These are phyloP conservation scores for sweet orange (Citrus sinensis) DNA, from an alignment of 345 rosid genomes.

Conservation along the genomic window DNA sequence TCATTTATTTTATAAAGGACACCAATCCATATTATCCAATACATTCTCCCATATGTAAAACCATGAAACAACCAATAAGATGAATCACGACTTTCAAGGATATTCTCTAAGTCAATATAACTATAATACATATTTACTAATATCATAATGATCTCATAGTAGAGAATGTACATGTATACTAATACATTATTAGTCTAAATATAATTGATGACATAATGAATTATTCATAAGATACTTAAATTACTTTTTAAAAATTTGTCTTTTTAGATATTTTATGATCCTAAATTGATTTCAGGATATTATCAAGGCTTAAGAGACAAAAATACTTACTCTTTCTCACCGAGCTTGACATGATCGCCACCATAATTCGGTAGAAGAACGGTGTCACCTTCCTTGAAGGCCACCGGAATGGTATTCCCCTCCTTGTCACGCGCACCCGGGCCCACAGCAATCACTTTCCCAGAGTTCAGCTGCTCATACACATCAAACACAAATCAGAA, in stretches of 20 bases:
- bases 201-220: too few relatives aligned
- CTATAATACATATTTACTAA: not conserved
- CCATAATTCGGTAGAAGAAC: constrained; percentile 87
- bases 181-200: too few relatives aligned
- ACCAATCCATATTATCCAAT: not conserved
- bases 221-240: too few relatives aligned
- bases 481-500: constrained; percentile 1
- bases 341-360: constrained; percentile 76
- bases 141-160: too few relatives aligned
- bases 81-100: not conserved
- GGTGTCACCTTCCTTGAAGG: constrained; percentile 82
- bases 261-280: too few relatives aligned
- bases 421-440: constrained; percentile 61
- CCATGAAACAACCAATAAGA: not conserved
- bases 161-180: not conserved
- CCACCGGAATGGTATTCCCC: constrained; percentile 57
- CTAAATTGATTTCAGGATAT: too few relatives aligned
- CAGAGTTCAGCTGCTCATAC: constrained; percentile 64
- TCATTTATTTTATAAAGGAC: too few relatives aligned
- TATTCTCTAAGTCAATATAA: not conserved
- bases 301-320: too few relatives aligned
- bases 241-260: too few relatives aligned
- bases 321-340: constrained; percentile 62
- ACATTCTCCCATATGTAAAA: not conserved
- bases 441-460: constrained; percentile 72